Conservation (phyloP, 2,329 filamentous ascomycete genomes). For the Ophiobolus disseminans region DNA sequence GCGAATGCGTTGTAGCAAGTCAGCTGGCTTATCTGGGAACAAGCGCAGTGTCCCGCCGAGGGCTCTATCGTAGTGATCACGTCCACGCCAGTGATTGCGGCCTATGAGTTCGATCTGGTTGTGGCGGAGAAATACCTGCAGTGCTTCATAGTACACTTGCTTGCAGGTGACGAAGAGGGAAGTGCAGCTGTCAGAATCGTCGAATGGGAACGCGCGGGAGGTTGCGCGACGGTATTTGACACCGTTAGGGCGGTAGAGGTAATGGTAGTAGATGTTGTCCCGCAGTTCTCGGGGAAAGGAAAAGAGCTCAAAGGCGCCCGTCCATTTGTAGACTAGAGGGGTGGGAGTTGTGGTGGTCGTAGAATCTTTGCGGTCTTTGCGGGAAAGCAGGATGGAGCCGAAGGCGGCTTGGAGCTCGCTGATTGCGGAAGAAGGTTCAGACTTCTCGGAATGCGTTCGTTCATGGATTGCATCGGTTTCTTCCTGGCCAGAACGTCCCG, state of each 20-base stretch:
- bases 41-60: constrained; percentile 17
- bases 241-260: constrained; percentile 15
- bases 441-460: not conserved
- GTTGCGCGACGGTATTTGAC: constrained; percentile 8
- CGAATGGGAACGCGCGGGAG: not conserved
- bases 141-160: constrained; percentile 29
- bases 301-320: constrained; percentile 21
- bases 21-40: constrained; percentile 18
- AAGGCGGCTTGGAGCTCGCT: constrained; percentile 23
- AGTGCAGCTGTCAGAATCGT: constrained; percentile 4
- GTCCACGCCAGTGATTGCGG: not conserved
- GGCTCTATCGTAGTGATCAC: not conserved
- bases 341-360: not conserved
- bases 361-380: constrained; percentile 1
- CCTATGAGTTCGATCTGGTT: constrained; percentile 17
- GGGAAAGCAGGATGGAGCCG: constrained; percentile 14
- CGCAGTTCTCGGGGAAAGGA: constrained; percentile 29
- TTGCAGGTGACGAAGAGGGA: constrained; percentile 22
- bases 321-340: constrained; percentile 12
- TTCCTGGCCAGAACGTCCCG: too few species aligned
- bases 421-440: not conserved
- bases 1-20: constrained; percentile 11
- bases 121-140: constrained; percentile 18
- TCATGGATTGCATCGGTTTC: not conserved
- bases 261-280: constrained; percentile 27